Evolutionary conservation across 768 basidiomycete genomes (phyloP).

Genomic region (Daedaleopsis sinensis): DNA sequence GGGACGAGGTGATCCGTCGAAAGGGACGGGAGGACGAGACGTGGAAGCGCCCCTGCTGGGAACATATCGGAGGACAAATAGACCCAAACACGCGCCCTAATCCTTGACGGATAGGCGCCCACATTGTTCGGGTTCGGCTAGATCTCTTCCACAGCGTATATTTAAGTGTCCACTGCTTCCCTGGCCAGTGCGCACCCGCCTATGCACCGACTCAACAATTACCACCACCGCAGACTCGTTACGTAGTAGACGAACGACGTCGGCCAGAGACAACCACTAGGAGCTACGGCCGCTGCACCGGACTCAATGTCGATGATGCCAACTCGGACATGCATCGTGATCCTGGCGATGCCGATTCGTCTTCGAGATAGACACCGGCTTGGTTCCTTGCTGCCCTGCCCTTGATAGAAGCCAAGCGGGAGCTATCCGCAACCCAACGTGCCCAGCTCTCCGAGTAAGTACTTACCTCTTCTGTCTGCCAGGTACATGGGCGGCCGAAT

Average conservation of each 20-base stretch:
- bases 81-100: conserved; percentile 11
- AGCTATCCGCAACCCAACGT: not conserved
- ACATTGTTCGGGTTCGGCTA: too few species aligned
- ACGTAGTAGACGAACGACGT: too few species aligned
- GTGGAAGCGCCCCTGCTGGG: conserved; percentile 18
- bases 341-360: not conserved
- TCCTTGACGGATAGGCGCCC: conserved; percentile 1
- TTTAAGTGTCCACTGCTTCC: too few species aligned
- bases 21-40: conserved; percentile 16
- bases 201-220: not conserved
- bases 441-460: not conserved
- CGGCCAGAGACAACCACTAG: too few species aligned
- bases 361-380: not conserved
- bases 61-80: conserved; percentile 15
- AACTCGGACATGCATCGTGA: not conserved
- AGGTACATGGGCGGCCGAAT: too few species aligned
- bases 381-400: not conserved
- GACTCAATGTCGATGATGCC: not conserved
- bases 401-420: not conserved
- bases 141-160: too few species aligned
- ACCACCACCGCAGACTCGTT: too few species aligned
- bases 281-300: too few species aligned
- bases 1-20: conserved; percentile 22
- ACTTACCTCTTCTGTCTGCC: not conserved
- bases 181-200: not conserved